Evolutionary conservation across 495 filamentous ascomycete genomes (phyloP), one percentile per base, ranked within the genome.

Genomic region (Opeltia flavorubescens): DNA sequence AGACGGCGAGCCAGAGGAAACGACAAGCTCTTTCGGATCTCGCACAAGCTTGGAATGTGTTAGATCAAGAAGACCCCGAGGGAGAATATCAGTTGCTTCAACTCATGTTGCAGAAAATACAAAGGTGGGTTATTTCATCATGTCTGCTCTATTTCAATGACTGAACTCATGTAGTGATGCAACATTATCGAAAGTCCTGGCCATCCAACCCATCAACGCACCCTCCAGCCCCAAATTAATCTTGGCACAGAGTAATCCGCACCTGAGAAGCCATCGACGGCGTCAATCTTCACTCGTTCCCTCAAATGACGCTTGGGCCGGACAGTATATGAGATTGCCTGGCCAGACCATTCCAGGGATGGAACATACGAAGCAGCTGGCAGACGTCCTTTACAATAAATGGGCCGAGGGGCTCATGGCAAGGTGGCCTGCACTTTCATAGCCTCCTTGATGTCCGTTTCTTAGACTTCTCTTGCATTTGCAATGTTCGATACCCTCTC

Each of bases 61-160:
- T 98, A 28, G 84, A 95, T 65, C 76, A 80, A 43, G 72, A 88
- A 18, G 89, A 98, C 54, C 89, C 91, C 0, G 91, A 95, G 62
- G 89, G 88, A 23, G 77, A 88, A 24, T 93, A 87, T 54, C 79
- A 89, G 41, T 73, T 98, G 11, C 63, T 98, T 40, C 76, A 77
- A 55, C 68, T 72, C 41, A 76, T 86, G 33, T 75, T 87, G 36
- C 75, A 77, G 51, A 71, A 68, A 43, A 59, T 81, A 7, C 65
- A 76, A 50, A 57, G 62, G 67, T 72, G 53, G 53, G 66, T 59
- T 34, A 47, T 15, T 17, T 36, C 17, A 5, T 5, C n/a, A 43
- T 25, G 17, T 17, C n/a, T 20, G 39, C 11, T 5, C 33, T 11
- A 6, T 40, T 6, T 17, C 9, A 8, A 7, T n/a, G 2, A 24